A percentile compares a stretch with the other conserved stretches of the same genome.
These are phyloP conservation scores for Colletotrichum filicis DNA, from an alignment of 2,329 filamentous ascomycete genomes.

Conservation along the genomic window DNA sequence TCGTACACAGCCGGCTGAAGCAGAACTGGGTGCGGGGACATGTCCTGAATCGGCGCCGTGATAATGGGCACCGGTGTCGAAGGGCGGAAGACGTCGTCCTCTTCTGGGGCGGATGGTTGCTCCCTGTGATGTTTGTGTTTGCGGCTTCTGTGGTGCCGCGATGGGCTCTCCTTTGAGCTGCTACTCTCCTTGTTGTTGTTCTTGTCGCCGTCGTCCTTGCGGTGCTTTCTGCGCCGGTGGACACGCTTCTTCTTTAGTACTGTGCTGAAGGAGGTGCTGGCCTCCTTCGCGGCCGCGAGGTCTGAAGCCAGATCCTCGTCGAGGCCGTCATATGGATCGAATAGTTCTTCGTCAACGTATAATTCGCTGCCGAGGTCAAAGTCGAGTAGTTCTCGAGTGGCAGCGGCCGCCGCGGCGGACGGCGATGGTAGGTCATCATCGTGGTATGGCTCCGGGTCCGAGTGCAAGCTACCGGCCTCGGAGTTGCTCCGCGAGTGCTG, in stretches of 20 bases:
- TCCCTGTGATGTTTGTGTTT: constrained; percentile 37
- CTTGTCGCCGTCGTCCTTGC: constrained; percentile 43
- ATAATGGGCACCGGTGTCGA: constrained; percentile 51
- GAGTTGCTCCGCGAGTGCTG: constrained; percentile 48
- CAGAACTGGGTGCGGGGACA: constrained; percentile 60
- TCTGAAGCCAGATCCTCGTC: constrained; percentile 47
- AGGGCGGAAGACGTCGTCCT: constrained; percentile 39
- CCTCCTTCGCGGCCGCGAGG: constrained; percentile 46
- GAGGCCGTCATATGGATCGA: constrained; percentile 46
- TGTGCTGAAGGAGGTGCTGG: constrained; percentile 54
- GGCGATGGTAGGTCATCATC: constrained; percentile 52
- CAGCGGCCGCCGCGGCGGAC: constrained; percentile 66
- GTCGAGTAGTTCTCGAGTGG: constrained; percentile 59
- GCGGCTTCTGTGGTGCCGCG: constrained; percentile 5
- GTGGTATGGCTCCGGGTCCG: constrained; percentile 40
- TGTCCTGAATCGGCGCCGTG: constrained; percentile 60
- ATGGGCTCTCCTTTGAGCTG: constrained; percentile 26
- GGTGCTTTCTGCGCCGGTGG: constrained; percentile 50
- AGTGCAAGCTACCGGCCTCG: constrained; percentile 41
- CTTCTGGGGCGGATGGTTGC: constrained; percentile 31
- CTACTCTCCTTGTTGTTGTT: constrained; percentile 18
- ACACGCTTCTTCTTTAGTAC: constrained; percentile 59
- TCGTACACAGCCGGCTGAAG: constrained; percentile 69
- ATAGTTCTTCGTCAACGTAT: constrained; percentile 35
- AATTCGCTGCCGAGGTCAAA: constrained; percentile 44